Conservation (phyloP, 495 filamentous ascomycete species). For the Cladorrhinum samala region DNA sequence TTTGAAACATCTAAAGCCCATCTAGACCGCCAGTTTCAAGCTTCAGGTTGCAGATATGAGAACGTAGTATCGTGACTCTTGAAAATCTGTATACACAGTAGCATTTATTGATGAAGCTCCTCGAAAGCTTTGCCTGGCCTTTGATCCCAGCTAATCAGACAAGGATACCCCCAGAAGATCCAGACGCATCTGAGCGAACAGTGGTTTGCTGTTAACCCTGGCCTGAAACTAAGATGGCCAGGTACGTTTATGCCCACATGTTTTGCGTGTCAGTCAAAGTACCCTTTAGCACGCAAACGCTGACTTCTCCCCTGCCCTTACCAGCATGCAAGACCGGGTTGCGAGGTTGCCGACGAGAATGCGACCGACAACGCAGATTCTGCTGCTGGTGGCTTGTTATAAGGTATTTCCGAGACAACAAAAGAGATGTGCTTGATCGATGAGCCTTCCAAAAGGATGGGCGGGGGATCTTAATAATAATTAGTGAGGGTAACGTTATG, state of each 20-base stretch:
- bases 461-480: neutral
- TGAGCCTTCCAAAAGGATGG: no score
- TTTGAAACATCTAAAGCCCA: no score
- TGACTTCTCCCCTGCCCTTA: neutral
- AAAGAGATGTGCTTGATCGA: neutral
- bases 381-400: no score
- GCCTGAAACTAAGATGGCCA: slow-evolving; percentile 14
- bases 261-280: neutral
- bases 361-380: no score
- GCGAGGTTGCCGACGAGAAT: neutral
- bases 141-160: no score
- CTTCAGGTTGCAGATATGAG: no score
- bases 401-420: no score
- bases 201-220: neutral
- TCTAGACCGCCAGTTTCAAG: no score
- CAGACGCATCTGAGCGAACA: neutral
- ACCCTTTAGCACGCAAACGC: slow-evolving; percentile 1
- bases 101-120: no score
- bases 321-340: neutral
- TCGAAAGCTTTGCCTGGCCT: no score
- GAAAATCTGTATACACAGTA: no score
- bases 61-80: no score
- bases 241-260: neutral
- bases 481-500: neutral
- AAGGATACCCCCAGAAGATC: neutral